These are phyloP conservation scores for Quillaja saponaria DNA, from an alignment of 306 rosid species.

Conservation along the genomic window DNA sequence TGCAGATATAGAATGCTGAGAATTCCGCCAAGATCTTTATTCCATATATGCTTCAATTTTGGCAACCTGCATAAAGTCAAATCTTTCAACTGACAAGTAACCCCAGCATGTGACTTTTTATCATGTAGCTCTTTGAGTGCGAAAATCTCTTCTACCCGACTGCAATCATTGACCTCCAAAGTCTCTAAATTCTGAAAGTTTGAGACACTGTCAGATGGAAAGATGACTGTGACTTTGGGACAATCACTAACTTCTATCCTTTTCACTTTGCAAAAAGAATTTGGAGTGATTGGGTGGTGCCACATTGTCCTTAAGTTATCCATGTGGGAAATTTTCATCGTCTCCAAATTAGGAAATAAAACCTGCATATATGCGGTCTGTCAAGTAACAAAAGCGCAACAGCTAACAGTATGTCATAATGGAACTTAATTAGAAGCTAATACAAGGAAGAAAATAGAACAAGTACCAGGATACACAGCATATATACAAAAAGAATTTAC, in stretches of 20 bases:
- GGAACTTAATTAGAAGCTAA: no score
- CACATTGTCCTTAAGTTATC: not conserved
- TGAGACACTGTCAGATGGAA: not conserved
- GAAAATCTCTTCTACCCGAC: not conserved
- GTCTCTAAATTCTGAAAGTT: not conserved
- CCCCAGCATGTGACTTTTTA: not conserved
- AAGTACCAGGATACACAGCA: no score
- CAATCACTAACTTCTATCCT: not conserved
- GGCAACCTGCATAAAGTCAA: not conserved
- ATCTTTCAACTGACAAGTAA: not conserved
- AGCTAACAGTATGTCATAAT: no score
- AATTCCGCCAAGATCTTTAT: not conserved
- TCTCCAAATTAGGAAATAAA: not conserved
- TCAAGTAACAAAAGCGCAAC: no score
- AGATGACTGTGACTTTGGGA: not conserved
- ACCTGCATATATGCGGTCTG: no score
- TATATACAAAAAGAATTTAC: no score
- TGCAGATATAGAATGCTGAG: not conserved
- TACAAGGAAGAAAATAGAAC: no score
- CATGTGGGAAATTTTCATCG: not conserved
- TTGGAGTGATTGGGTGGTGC: not conserved
- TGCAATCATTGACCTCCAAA: not conserved
- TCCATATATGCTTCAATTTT: constrained; percentile 11
- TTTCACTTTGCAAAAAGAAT: constrained; percentile 13
- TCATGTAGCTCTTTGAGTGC: not conserved